Evolutionary conservation across 2,329 filamentous ascomycete genomes (phyloP).

Genomic region (Tolypocladium inflatum): DNA sequence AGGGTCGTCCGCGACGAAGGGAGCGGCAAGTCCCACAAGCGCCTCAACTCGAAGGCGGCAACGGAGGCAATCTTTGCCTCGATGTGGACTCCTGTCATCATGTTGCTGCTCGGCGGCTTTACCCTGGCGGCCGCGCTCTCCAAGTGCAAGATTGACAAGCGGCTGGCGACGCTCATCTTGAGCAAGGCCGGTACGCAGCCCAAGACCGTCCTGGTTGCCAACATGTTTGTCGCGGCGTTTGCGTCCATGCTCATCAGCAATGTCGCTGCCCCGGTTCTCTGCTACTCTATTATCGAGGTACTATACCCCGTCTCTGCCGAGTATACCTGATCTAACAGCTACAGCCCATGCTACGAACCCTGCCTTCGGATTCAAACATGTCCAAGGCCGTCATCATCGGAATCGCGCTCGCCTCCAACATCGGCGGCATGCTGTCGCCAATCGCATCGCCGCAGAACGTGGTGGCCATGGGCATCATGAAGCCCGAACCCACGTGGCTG

Average conservation of each 20-base stretch:
- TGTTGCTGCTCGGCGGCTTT: constrained; percentile 93
- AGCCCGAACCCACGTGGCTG: constrained; percentile 82
- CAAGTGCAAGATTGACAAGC: constrained; percentile 96
- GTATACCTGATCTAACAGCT: constrained; percentile 4
- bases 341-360: constrained; percentile 84
- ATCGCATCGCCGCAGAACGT: constrained; percentile 98
- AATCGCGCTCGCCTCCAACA: constrained; percentile 89
- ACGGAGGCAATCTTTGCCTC: constrained; percentile 80
- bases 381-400: constrained; percentile 91
- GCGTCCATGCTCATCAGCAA: constrained; percentile 99
- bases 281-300: constrained; percentile 94
- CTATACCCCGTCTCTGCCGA: constrained; percentile 11
- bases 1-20: constrained; percentile 73
- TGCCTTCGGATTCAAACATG: constrained; percentile 84
- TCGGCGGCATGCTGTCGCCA: constrained; percentile 90
- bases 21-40: constrained; percentile 42
- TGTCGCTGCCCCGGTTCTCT: constrained; percentile 90
- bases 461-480: constrained; percentile 93
- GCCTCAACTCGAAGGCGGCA: constrained; percentile 71
- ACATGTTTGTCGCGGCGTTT: constrained; percentile 97
- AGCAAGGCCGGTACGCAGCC: constrained; percentile 93
- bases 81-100: constrained; percentile 99
- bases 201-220: constrained; percentile 82
- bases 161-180: constrained; percentile 90
- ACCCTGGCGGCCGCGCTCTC: constrained; percentile 90